Conservation (phyloP, 805 yeast genomes). For the Myxozyma neglecta region DNA sequence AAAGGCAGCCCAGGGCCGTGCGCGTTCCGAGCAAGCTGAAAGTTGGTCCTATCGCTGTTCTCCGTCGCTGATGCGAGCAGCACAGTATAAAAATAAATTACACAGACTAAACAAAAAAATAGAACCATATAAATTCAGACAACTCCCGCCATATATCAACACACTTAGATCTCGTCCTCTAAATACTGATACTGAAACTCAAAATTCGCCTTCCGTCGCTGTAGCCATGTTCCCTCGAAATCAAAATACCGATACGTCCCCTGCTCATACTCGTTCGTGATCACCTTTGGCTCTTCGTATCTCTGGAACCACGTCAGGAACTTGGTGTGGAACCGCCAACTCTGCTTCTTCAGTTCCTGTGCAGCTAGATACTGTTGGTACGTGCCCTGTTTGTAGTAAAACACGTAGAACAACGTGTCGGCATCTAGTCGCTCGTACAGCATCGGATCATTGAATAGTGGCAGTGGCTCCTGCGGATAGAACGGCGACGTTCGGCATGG, state of each 20-base stretch:
- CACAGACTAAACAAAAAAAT: no score
- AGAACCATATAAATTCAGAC: no score
- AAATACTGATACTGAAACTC: constrained; percentile 50
- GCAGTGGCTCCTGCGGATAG: constrained; percentile 79
- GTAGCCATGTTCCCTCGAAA: constrained; percentile 55
- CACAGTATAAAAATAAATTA: no score
- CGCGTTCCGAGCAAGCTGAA: no score
- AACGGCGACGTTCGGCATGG: constrained; percentile 88
- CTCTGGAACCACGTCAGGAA: constrained; percentile 79
- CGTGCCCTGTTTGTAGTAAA: constrained; percentile 78
- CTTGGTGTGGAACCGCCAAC: constrained; percentile 78
- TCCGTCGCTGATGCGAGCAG: no score
- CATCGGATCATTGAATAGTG: constrained; percentile 54
- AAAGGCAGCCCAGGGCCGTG: no score
- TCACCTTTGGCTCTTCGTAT: constrained; percentile 53
- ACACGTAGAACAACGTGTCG: constrained; percentile 88
- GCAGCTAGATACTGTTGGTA: constrained; percentile 78
- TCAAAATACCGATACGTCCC: constrained; percentile 80
- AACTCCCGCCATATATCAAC: not conserved
- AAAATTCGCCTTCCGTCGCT: constrained; percentile 60
- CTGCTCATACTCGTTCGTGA: constrained; percentile 47
- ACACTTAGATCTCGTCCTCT: constrained; percentile 41
- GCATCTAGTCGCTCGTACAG: constrained; percentile 71
- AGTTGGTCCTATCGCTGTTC: no score
- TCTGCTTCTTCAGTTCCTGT: constrained; percentile 70